Conservation (phyloP, 2,329 filamentous ascomycete species). For the Reticulascus tulasneorum region DNA sequence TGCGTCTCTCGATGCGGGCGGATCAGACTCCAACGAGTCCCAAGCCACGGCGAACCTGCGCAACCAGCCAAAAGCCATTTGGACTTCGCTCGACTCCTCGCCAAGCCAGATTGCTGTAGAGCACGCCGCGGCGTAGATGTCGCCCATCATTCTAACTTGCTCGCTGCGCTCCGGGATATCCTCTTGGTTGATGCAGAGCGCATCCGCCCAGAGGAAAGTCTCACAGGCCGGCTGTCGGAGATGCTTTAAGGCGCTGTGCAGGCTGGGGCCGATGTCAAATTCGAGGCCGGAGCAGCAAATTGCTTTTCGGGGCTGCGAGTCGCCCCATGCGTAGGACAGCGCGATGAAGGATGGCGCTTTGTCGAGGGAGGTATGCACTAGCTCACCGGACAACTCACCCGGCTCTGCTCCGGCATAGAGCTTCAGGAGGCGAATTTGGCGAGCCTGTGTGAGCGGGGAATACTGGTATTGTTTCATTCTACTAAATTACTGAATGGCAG, state of each 20-base stretch:
- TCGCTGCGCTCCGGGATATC: conserved; percentile 1
- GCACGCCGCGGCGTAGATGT: conserved; percentile 4
- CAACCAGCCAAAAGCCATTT: conserved; percentile 3
- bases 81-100: not conserved
- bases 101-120: conserved; percentile 4
- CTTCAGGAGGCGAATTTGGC: conserved; percentile 4
- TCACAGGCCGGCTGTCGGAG: conserved; percentile 1
- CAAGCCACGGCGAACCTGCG: not conserved
- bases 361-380: not conserved
- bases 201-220: conserved; percentile 2
- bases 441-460: not conserved
- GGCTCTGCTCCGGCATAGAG: conserved; percentile 1
- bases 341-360: conserved; percentile 5
- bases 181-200: conserved; percentile 5
- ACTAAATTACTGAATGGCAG: not conserved
- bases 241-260: conserved; percentile 1
- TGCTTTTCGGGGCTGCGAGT: not conserved
- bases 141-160: conserved; percentile 3
- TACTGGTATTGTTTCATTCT: conserved; percentile 1
- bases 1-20: not conserved
- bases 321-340: conserved; percentile 18
- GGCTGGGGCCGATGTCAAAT: not conserved
- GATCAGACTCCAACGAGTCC: conserved; percentile 1
- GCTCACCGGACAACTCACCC: conserved; percentile 1
- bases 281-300: not conserved